Conservation (phyloP, 768 basidiomycete genomes). For the Dictyophora rubrovolvata region DNA sequence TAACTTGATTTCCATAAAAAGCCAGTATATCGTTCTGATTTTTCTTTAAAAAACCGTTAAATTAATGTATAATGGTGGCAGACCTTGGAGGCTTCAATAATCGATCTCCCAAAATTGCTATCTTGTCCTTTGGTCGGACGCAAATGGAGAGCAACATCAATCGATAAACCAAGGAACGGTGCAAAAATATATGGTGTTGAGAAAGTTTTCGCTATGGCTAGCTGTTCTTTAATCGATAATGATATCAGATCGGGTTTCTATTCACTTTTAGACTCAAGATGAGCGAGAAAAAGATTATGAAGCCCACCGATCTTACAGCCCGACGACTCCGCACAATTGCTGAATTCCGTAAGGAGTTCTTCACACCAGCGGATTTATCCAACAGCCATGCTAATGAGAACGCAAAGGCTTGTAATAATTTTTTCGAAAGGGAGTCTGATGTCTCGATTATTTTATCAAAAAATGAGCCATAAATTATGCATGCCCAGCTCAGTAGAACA, state of each 20-base stretch:
- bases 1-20: conserved; percentile 48
- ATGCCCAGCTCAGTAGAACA: conserved; percentile 64
- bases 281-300: not conserved
- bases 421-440: conserved; percentile 36
- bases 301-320: conserved; percentile 53
- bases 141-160: conserved; percentile 63
- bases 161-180: conserved; percentile 54
- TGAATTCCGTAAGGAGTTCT: conserved; percentile 49
- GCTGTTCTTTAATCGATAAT: conserved; percentile 40
- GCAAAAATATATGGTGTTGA: conserved; percentile 30
- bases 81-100: conserved; percentile 28
- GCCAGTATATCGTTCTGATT: conserved; percentile 45
- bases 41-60: not conserved
- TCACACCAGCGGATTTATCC: conserved; percentile 39
- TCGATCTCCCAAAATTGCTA: conserved; percentile 31
- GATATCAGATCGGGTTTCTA: conserved; percentile 35
- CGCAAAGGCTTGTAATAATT: conserved; percentile 45
- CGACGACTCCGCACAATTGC: conserved; percentile 51
- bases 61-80: not conserved
- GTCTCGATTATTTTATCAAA: conserved; percentile 33
- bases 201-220: conserved; percentile 40
- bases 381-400: conserved; percentile 50
- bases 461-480: conserved; percentile 48
- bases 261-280: not conserved
- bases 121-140: conserved; percentile 37